phyloP scores from a whole-genome alignment of 2,329 filamentous ascomycete genomes.

The Tympanopsis confertula region DNA sequence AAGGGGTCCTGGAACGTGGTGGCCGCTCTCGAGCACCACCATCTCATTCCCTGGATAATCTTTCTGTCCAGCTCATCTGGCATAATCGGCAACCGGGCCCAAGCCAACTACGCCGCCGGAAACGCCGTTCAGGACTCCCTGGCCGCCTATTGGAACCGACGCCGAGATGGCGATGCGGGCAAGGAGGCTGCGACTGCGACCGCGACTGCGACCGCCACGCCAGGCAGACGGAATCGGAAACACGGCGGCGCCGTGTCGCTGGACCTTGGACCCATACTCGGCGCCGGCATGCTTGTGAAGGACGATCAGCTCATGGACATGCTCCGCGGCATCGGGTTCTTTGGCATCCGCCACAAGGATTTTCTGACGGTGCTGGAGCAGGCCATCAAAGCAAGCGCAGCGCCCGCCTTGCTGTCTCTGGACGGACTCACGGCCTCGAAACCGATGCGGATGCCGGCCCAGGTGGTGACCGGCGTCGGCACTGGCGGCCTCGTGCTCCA shows the following conservation, averaged over 20 bases:
- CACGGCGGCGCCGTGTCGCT: constrained; percentile 33
- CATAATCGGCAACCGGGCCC: constrained; percentile 43
- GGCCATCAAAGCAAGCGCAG: constrained; percentile 25
- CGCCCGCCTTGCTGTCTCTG: constrained; percentile 6
- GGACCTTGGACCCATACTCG: constrained; percentile 38
- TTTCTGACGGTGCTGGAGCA: constrained; percentile 33
- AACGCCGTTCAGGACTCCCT: constrained; percentile 19
- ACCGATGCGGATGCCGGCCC: constrained; percentile 28
- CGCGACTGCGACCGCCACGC: too few species aligned
- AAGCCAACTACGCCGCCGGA: constrained; percentile 45
- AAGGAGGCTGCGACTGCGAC: too few species aligned
- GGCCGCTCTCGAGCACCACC: constrained; percentile 14
- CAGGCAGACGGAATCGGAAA: too few species aligned
- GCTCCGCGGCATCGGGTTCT: constrained; percentile 38
- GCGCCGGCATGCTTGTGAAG: constrained; percentile 39
- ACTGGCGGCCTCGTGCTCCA: constrained; percentile 40
- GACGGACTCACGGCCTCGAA: too few species aligned
- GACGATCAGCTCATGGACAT: constrained; percentile 32
- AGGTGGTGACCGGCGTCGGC: constrained; percentile 39
- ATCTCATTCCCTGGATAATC: constrained; percentile 28
- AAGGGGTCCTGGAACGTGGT: constrained; percentile 36
- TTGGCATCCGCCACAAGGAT: constrained; percentile 37
- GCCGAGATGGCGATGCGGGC: constrained; percentile 23
- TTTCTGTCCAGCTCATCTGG: constrained; percentile 43
- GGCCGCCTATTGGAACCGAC: constrained; percentile 9